These are phyloP conservation scores for Rhodomyrtus psidioides DNA, from an alignment of 441 rosid genomes.

Conservation along the genomic window DNA sequence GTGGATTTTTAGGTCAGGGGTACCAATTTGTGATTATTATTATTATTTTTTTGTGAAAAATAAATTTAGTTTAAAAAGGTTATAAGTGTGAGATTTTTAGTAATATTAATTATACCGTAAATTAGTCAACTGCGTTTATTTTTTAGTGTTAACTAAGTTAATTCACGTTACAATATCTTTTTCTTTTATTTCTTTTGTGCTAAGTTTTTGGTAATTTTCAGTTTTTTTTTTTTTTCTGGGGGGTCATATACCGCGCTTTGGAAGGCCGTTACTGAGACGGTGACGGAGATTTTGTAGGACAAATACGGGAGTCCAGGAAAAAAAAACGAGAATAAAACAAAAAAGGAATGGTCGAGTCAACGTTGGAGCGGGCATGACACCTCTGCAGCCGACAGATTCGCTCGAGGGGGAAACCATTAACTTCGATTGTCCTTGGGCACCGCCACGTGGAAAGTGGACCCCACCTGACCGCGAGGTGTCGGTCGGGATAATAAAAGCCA, in stretches of 20 bases:
- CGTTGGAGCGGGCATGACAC: neutral
- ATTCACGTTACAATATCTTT: neutral
- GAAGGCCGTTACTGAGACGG: too few species aligned
- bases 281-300: neutral
- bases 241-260: too few species aligned
- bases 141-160: neutral
- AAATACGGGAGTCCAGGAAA: neutral
- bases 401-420: neutral
- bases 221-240: neutral
- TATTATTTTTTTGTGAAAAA: neutral
- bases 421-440: neutral
- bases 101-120: neutral
- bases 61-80: neutral
- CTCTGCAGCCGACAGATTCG: neutral
- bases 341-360: neutral
- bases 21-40: neutral
- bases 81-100: neutral
- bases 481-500: neutral
- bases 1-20: neutral
- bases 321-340: neutral
- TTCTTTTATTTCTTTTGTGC: neutral
- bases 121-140: neutral
- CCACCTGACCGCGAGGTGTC: neutral
- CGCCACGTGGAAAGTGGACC: neutral
- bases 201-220: neutral